Evolutionary conservation across 2,329 filamentous ascomycete genomes (phyloP).

Genomic region (Fusarium concolor): DNA sequence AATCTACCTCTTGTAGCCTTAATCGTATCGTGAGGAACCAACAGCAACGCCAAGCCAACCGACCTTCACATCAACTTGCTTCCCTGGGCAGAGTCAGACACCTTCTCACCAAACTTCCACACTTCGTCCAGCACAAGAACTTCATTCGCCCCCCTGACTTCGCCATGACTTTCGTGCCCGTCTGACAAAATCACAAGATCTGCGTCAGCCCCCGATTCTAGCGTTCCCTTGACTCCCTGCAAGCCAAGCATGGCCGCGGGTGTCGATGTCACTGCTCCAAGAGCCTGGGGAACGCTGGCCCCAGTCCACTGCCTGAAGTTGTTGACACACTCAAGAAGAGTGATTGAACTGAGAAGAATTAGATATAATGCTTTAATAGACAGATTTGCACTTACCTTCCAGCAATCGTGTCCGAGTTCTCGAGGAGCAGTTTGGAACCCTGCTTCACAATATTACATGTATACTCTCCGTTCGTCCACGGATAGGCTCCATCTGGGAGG

Average conservation of each 20-base stretch:
- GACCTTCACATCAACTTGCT: conserved; percentile 29
- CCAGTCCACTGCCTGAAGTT: conserved; percentile 84
- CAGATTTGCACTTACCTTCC: conserved; percentile 69
- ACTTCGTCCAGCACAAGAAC: conserved; percentile 77
- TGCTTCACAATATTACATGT: conserved; percentile 74
- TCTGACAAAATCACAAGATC: conserved; percentile 77
- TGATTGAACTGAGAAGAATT: conserved; percentile 65
- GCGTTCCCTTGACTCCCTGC: conserved; percentile 72
- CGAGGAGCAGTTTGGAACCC: conserved; percentile 77
- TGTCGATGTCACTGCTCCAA: conserved; percentile 79
- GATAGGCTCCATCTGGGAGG: conserved; percentile 83
- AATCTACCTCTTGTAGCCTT: conserved; percentile 23
- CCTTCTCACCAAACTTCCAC: conserved; percentile 79
- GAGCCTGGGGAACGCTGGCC: conserved; percentile 72
- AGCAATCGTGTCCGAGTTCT: conserved; percentile 83
- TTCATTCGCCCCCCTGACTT: conserved; percentile 54
- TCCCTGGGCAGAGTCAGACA: conserved; percentile 49
- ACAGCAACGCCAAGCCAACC: conserved; percentile 6
- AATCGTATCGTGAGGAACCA: conserved; percentile 9
- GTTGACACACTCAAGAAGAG: conserved; percentile 83
- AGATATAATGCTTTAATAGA: neutral
- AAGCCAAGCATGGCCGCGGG: conserved; percentile 82
- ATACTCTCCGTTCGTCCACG: conserved; percentile 81
- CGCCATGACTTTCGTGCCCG: conserved; percentile 46
- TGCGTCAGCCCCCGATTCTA: conserved; percentile 73